A percentile compares a stretch with the other conserved stretches of the same genome.
Conservation (phyloP, 129 eudicot species). For the Arctium minus region DNA sequence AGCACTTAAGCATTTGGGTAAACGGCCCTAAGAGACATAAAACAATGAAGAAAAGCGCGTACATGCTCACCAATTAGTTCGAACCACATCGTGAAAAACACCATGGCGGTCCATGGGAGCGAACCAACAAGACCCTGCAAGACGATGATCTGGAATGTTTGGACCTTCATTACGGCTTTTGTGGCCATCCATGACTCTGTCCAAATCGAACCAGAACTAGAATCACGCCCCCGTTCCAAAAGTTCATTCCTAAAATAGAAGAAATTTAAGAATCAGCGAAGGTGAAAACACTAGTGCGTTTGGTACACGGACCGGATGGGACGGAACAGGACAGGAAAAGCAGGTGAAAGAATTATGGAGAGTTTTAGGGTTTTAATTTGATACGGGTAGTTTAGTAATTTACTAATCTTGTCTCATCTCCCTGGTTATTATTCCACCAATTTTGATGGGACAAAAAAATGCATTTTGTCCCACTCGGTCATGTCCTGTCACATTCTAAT, state of each 20-base stretch:
- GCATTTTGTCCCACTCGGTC: too few species aligned
- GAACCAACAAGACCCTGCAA: constrained; percentile 96
- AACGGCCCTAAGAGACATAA: not conserved
- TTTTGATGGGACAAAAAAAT: too few species aligned
- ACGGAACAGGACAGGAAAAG: too few species aligned
- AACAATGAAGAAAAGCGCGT: not conserved
- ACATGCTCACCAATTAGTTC: constrained; percentile 81
- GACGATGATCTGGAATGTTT: constrained; percentile 89
- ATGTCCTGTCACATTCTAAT: too few species aligned
- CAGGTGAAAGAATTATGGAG: too few species aligned
- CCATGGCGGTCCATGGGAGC: constrained; percentile 97
- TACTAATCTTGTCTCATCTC: not conserved
- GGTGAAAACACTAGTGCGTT: not conserved
- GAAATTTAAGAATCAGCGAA: not conserved
- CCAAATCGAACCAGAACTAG: constrained; percentile 61
- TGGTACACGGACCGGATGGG: too few species aligned
- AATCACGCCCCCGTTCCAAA: constrained; percentile 37
- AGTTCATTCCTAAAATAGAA: constrained; percentile 46
- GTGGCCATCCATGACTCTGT: constrained; percentile 83
- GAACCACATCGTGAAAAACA: constrained; percentile 90
- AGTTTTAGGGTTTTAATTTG: too few species aligned
- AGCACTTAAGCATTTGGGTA: too few species aligned
- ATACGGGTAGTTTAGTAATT: not conserved
- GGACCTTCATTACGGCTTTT: constrained; percentile 69
- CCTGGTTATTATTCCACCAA: too few species aligned